Evolutionary conservation across 2,329 filamentous ascomycete species (phyloP).

Genomic region (Saccharata proteae): DNA sequence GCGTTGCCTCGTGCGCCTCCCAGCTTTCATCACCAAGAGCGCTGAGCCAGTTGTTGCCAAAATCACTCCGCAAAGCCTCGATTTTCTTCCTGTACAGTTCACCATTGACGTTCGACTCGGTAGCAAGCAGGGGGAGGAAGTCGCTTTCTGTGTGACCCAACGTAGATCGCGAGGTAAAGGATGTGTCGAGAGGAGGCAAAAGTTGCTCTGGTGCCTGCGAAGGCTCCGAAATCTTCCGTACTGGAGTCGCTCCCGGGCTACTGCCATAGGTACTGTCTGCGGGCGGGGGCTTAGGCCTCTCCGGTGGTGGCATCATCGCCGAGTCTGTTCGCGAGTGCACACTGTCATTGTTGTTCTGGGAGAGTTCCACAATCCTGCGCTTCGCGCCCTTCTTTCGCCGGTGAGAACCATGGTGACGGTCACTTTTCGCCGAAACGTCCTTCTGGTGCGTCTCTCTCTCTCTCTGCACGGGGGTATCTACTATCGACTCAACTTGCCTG

Average conservation of each 20-base stretch:
- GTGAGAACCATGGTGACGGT: conserved; percentile 33
- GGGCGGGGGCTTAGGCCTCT: not conserved
- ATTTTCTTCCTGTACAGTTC: conserved; percentile 82
- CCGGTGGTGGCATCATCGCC: conserved; percentile 7
- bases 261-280: conserved; percentile 11
- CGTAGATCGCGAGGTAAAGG: conserved; percentile 16
- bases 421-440: too few species aligned
- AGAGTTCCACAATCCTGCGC: conserved; percentile 46
- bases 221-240: conserved; percentile 5
- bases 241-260: conserved; percentile 19
- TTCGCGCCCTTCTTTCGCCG: conserved; percentile 46
- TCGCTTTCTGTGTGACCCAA: conserved; percentile 8
- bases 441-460: conserved; percentile 1
- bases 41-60: conserved; percentile 78
- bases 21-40: conserved; percentile 67
- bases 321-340: conserved; percentile 6
- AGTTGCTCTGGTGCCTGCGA: conserved; percentile 4
- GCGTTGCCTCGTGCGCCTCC: conserved; percentile 21
- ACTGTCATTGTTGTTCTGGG: conserved; percentile 29
- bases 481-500: conserved; percentile 4
- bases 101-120: conserved; percentile 54
- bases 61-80: conserved; percentile 70
- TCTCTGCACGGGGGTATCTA: too few species aligned
- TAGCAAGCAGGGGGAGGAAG: conserved; percentile 8
- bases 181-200: conserved; percentile 11